Conservation (phyloP, 371 early-diverging fungal species). For the Mucor circinelloides region DNA sequence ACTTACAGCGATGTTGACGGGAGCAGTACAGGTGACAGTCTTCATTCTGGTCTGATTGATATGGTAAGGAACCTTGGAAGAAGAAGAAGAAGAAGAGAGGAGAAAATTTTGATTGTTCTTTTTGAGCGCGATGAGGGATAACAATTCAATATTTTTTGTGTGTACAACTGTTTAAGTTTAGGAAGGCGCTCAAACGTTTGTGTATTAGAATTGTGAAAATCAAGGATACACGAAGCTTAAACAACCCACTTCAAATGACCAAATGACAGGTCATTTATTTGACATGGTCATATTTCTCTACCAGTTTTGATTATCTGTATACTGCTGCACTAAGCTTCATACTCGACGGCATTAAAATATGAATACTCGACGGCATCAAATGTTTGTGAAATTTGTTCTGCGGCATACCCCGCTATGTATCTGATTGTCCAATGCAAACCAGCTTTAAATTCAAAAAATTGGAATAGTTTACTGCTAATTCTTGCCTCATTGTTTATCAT, state of each 20-base stretch:
- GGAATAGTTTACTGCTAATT: neutral
- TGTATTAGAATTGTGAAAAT: neutral
- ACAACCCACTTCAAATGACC: neutral
- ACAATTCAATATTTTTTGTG: neutral
- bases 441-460: neutral
- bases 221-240: neutral
- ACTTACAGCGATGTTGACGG: conserved; percentile 97
- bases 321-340: too few species aligned
- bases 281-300: too few species aligned
- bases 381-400: neutral
- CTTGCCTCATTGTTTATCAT: neutral
- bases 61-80: conserved; percentile 27
- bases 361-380: neutral
- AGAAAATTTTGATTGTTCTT: neutral
- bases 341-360: neutral
- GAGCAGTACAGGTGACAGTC: conserved; percentile 89
- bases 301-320: too few species aligned
- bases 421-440: neutral
- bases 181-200: neutral
- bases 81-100: conserved; percentile 4
- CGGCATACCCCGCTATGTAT: neutral
- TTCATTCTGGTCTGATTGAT: conserved; percentile 28
- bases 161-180: neutral
- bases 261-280: neutral
- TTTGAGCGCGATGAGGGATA: neutral